These are phyloP conservation scores for Claviceps lovelessii DNA, from an alignment of 2,329 filamentous ascomycete species.

Conservation along the genomic window DNA sequence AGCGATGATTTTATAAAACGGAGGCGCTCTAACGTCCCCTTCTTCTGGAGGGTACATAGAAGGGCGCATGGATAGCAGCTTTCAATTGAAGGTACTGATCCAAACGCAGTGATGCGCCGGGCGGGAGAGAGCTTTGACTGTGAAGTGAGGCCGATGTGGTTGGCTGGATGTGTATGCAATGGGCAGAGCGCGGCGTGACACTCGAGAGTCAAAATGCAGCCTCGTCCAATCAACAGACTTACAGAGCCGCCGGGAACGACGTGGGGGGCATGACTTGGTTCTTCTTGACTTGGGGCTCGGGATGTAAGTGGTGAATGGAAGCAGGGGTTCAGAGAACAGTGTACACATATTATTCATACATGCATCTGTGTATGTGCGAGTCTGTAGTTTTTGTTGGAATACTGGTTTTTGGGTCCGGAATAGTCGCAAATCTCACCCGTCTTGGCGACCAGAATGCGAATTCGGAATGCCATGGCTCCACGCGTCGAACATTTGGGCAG, in stretches of 20 bases:
- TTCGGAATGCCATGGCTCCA: not conserved
- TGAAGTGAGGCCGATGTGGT: too few species aligned
- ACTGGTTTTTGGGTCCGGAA: not conserved
- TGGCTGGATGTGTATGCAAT: not conserved
- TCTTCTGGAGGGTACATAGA: too few species aligned
- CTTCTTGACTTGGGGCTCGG: too few species aligned
- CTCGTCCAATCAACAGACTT: conserved; percentile 2
- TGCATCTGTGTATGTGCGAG: too few species aligned
- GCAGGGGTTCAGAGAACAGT: not conserved
- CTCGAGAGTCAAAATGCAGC: not conserved
- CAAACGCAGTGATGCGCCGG: too few species aligned
- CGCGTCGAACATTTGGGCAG: not conserved
- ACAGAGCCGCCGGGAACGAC: conserved; percentile 3
- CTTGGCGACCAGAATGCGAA: too few species aligned
- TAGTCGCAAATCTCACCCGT: not conserved
- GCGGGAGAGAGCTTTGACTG: too few species aligned
- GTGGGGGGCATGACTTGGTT: not conserved
- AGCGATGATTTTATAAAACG: too few species aligned
- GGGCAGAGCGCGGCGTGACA: not conserved
- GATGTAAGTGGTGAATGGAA: not conserved
- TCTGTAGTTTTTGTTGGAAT: not conserved
- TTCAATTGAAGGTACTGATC: too few species aligned
- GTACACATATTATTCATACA: too few species aligned
- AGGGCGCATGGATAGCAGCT: too few species aligned
- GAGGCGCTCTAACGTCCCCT: too few species aligned